Evolutionary conservation across 2,329 filamentous ascomycete species (phyloP), one percentile per base, ranked within the genome.

Genomic region (Chrysosporium keratinophilum): DNA sequence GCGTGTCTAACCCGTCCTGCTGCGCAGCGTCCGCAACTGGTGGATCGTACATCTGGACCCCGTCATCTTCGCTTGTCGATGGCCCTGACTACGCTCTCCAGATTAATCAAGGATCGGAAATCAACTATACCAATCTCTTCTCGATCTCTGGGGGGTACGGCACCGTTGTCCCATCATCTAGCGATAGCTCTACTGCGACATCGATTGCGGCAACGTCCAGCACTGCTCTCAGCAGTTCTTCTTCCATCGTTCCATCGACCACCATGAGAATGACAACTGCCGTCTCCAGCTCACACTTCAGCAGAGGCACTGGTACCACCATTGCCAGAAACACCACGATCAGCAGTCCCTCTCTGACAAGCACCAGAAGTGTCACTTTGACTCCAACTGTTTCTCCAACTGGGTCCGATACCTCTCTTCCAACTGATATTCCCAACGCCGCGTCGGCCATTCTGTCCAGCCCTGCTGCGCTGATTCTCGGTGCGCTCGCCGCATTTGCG

Each of bases 51-150:
- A 69, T 67, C 54, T 83, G 78, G 77, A 78, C 71, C 14, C 75
- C 77, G 4, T 64, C 67, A 39, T 64, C 61, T 20, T 65, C 61
- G 39, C 68, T 81, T 28, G 60, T 65, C 43, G 65, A 72, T 57
- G 74, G 67, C 54, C 56, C 64, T 37, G 70, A 80, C 68, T 83
- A 83, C 62, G 79, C 81, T 52, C 74, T 83, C 55, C 67, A 81
- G 65, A 81, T 84, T 67, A 64, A 61, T 12, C 79, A 82, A 63
- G 75, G 71, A 55, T 67, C 63, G 40, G 57, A 66, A 45, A 58
- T 70, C 64, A 83, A 83, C 70, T 83, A 81, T 70, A 78, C 74
- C 44, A 76, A 73, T 43, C 73, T 72, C 31, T 72, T 83, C 64
- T 61, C 63, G 33, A 63, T 79, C 44, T 65, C 67, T 35, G 72